phyloP scores from a whole-genome alignment of 345 rosid species.

The Alliaria petiolata region DNA sequence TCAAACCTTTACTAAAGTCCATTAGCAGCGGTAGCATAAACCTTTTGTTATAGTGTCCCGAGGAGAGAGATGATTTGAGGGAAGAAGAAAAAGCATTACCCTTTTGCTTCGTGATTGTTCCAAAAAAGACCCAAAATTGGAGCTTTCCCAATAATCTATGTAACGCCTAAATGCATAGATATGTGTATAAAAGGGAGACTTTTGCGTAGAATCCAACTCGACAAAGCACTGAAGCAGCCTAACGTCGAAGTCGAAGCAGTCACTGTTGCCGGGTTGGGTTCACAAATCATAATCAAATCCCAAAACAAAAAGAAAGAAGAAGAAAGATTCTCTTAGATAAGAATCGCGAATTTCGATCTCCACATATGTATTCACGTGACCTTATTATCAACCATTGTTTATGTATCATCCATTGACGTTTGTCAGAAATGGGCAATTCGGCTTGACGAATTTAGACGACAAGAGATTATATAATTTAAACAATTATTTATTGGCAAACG shows the following conservation, averaged over 20 bases:
- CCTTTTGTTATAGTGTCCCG: background rate
- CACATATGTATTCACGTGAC: constrained; percentile 14
- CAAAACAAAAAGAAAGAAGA: background rate
- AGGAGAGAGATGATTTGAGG: background rate
- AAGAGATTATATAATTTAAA: background rate
- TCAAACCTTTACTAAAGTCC: constrained; percentile 8
- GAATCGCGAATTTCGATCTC: constrained; percentile 8
- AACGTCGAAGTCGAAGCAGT: constrained; percentile 17
- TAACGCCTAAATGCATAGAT: background rate
- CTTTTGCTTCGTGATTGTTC: constrained; percentile 17
- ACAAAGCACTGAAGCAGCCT: constrained; percentile 14
- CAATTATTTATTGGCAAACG: background rate
- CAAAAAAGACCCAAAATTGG: background rate
- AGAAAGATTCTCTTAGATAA: constrained; percentile 8
- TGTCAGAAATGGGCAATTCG: background rate
- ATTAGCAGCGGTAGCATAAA: background rate
- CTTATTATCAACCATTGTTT: background rate
- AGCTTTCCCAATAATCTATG: background rate
- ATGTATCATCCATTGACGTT: background rate
- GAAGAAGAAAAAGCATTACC: constrained; percentile 13
- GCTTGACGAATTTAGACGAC: background rate
- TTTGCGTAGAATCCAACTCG: constrained; percentile 13
- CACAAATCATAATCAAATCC: constrained; percentile 21
- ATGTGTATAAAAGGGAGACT: background rate
- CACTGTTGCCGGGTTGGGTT: constrained; percentile 23